A percentile compares a stretch with the other conserved stretches of the same genome.
These are phyloP conservation scores for Ramaria sp. DNA, from an alignment of 768 basidiomycete species.

Conservation along the genomic window DNA sequence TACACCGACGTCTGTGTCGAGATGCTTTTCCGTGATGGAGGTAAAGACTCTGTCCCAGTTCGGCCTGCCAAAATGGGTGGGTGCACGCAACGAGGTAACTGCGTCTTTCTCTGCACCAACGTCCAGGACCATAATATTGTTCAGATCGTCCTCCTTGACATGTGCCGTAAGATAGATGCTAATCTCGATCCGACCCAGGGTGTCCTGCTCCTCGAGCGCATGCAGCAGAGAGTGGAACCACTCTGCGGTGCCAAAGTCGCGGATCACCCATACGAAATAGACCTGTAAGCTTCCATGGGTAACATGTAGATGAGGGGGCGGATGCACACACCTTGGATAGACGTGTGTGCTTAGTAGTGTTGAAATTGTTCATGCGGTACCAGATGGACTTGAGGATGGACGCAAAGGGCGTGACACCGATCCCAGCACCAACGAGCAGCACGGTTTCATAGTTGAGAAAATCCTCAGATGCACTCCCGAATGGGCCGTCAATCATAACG, in stretches of 20 bases:
- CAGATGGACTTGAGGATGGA: slow-evolving; percentile 86
- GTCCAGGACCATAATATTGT: slow-evolving; percentile 86
- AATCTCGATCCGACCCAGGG: slow-evolving; percentile 77
- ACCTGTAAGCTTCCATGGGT: slow-evolving; percentile 28
- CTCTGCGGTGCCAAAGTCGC: slow-evolving; percentile 79
- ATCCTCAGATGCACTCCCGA: slow-evolving; percentile 81
- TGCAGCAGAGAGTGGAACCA: slow-evolving; percentile 92
- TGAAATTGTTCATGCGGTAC: slow-evolving; percentile 91
- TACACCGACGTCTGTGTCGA: slow-evolving; percentile 82
- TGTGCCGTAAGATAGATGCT: slow-evolving; percentile 88
- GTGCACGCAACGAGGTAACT: slow-evolving; percentile 78
- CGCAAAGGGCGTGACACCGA: slow-evolving; percentile 94
- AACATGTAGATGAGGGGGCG: background rate
- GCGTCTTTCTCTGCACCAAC: slow-evolving; percentile 90
- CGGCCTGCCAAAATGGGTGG: slow-evolving; percentile 87
- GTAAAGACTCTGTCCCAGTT: slow-evolving; percentile 72
- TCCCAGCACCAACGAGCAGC: slow-evolving; percentile 84
- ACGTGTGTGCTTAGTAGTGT: slow-evolving; percentile 61
- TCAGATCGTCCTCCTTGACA: slow-evolving; percentile 86
- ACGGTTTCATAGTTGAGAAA: slow-evolving; percentile 84
- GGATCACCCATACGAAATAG: slow-evolving; percentile 93
- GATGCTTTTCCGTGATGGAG: slow-evolving; percentile 71
- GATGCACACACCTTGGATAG: slow-evolving; percentile 56
- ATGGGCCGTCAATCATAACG: slow-evolving; percentile 94
- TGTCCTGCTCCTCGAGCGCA: slow-evolving; percentile 89